A percentile compares a stretch with the other conserved stretches of the same genome.
Conservation (phyloP, 352 stramenopile species). For the Phytopythium delawarense region DNA sequence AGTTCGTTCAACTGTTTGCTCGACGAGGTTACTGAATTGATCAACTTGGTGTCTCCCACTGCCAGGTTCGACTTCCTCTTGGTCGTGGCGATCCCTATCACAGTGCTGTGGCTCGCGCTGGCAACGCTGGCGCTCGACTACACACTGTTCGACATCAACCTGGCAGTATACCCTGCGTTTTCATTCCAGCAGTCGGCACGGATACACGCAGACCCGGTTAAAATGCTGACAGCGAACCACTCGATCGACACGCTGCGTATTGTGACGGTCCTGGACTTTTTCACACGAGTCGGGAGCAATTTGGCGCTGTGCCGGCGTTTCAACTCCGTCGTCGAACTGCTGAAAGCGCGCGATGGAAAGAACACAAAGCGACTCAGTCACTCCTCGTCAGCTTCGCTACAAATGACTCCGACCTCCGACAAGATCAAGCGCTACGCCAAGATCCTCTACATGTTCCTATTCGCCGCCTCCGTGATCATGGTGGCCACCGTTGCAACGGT, state of each 20-base stretch:
- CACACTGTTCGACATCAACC: slow-evolving; percentile 9
- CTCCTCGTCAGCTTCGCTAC: not conserved
- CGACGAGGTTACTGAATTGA: not conserved
- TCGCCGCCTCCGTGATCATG: slow-evolving; percentile 12
- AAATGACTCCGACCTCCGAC: not conserved
- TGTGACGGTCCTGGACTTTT: slow-evolving; percentile 18
- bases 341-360: not conserved
- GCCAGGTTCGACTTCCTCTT: slow-evolving; percentile 32
- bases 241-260: slow-evolving; percentile 26
- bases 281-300: slow-evolving; percentile 30
- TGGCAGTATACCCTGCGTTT: slow-evolving; percentile 11
- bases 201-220: slow-evolving; percentile 17
- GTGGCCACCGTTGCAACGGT: slow-evolving; percentile 9
- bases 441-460: slow-evolving; percentile 9
- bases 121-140: slow-evolving; percentile 25
- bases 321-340: slow-evolving; percentile 13
- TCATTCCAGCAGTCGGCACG: slow-evolving; percentile 21
- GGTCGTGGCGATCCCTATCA: slow-evolving; percentile 21
- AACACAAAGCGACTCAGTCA: not conserved
- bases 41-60: not conserved
- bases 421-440: slow-evolving; percentile 1
- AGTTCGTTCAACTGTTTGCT: not conserved
- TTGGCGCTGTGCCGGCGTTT: slow-evolving; percentile 16
- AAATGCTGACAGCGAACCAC: slow-evolving; percentile 16
- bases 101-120: slow-evolving; percentile 23